Conservation (phyloP, 2,329 filamentous ascomycete genomes). For the Dothistroma septosporum region DNA sequence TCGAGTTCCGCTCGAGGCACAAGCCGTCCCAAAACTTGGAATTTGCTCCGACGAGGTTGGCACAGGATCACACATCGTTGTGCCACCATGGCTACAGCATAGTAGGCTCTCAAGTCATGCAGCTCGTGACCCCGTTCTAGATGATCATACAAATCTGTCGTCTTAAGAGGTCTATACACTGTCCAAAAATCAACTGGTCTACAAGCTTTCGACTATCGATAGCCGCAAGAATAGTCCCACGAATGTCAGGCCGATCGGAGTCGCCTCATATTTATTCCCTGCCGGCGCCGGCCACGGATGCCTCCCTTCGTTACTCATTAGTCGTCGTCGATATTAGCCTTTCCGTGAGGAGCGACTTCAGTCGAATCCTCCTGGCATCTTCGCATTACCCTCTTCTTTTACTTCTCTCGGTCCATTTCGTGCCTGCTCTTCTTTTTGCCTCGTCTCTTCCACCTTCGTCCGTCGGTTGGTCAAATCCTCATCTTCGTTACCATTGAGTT, state of each 20-base stretch:
- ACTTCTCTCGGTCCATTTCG: conserved; percentile 8
- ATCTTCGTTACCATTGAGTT: conserved; percentile 18
- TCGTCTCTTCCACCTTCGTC: conserved; percentile 23
- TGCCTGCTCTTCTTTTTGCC: conserved; percentile 14
- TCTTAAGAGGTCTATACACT: background rate
- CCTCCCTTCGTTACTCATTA: background rate
- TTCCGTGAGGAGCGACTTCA: conserved; percentile 10
- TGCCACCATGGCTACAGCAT: background rate
- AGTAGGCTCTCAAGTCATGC: background rate
- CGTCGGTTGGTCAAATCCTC: conserved; percentile 21
- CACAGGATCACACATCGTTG: background rate
- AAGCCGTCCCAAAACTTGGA: background rate
- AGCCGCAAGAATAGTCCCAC: background rate
- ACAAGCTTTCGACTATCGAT: background rate
- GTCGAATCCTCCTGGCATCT: conserved; percentile 34
- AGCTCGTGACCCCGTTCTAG: background rate
- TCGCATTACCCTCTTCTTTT: conserved; percentile 14
- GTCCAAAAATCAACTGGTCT: background rate
- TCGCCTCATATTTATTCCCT: too few relatives aligned
- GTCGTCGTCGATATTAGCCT: background rate
- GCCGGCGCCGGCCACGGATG: background rate
- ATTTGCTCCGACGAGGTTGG: background rate
- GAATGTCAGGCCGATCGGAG: background rate
- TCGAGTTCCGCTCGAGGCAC: background rate
- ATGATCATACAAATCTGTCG: background rate